Conservation (phyloP, 1,284 basidiomycete genomes). For the Cerioporus squamosus region DNA sequence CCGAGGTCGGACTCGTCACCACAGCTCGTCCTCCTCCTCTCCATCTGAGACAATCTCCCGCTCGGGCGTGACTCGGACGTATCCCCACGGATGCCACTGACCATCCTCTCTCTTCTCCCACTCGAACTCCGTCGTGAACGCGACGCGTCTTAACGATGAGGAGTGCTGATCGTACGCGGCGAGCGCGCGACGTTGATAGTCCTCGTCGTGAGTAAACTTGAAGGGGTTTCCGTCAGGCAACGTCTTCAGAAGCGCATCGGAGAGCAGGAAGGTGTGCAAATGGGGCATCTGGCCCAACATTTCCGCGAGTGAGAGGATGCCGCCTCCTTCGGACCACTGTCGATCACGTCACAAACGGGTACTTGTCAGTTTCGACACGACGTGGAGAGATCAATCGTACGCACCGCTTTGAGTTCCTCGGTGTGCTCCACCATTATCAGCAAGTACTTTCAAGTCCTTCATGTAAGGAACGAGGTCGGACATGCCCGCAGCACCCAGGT, state of each 20-base stretch:
- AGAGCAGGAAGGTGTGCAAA: constrained; percentile 8
- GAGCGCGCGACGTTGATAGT: constrained; percentile 6
- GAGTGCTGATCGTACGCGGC: constrained; percentile 1
- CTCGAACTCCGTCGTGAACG: constrained; percentile 17
- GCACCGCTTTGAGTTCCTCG: no score
- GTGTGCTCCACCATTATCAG: no score
- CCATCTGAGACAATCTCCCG: neutral
- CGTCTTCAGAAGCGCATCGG: neutral
- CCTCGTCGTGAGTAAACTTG: constrained; percentile 7
- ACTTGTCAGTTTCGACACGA: no score
- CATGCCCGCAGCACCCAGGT: no score
- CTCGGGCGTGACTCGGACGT: no score
- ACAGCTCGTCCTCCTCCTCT: neutral
- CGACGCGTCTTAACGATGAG: constrained; percentile 5
- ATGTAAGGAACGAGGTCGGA: no score
- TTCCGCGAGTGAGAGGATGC: no score
- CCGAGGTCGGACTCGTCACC: no score
- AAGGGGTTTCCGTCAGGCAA: neutral
- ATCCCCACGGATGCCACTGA: neutral
- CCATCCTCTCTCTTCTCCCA: constrained; percentile 14
- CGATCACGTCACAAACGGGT: no score
- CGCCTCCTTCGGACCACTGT: no score
- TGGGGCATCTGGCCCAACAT: neutral
- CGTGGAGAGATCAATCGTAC: no score
- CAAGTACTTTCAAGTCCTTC: no score